Percentiles rank a stretch among this genome's conserved stretches.
Conservation (phyloP, 176 grass and related monocot genomes). For the Thalia dealbata region DNA sequence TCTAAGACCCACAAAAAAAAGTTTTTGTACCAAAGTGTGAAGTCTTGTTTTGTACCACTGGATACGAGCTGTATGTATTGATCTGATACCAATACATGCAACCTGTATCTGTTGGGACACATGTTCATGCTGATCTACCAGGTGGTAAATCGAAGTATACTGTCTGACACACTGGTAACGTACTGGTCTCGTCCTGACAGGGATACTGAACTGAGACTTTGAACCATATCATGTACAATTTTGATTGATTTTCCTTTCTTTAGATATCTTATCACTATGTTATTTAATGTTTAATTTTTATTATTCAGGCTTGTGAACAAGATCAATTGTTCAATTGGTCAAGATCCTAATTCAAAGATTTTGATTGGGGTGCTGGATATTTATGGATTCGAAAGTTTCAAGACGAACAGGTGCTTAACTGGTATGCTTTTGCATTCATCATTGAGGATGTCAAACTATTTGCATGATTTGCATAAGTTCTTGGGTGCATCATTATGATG, state of each 20-base stretch:
- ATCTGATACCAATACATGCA: too few relatives aligned
- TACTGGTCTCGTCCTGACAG: too few relatives aligned
- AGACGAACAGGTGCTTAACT: conserved; percentile 98
- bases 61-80: too few relatives aligned
- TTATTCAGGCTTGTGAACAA: conserved; percentile 82
- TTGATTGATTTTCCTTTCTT: not conserved
- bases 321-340: conserved; percentile 93
- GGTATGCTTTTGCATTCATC: conserved; percentile 70
- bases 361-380: conserved; percentile 96
- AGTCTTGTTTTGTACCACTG: too few relatives aligned
- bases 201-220: too few relatives aligned
- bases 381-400: conserved; percentile 99
- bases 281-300: not conserved
- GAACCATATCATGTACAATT: not conserved
- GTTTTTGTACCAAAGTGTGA: too few relatives aligned
- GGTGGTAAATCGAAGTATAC: too few relatives aligned
- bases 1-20: too few relatives aligned
- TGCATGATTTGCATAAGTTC: not conserved
- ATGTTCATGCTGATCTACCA: too few relatives aligned
- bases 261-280: not conserved
- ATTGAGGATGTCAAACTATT: conserved; percentile 20
- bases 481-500: not conserved
- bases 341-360: conserved; percentile 83
- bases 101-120: too few relatives aligned
- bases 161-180: too few relatives aligned